Conservation (phyloP, 306 rosid species). For the Sesbania bispinosa region DNA sequence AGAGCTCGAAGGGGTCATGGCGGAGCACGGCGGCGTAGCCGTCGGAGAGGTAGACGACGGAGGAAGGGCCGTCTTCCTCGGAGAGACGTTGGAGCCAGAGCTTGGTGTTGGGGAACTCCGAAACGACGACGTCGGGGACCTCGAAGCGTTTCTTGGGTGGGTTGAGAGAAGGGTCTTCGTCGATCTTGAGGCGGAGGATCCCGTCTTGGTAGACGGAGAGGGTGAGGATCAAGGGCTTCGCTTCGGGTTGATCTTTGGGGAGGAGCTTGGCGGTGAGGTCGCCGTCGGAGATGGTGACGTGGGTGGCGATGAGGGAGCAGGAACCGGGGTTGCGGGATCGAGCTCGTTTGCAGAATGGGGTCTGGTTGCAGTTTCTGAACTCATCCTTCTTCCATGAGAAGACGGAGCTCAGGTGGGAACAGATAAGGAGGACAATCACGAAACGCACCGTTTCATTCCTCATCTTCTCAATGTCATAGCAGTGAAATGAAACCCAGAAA, state of each 20-base stretch:
- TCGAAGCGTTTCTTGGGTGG: conserved; percentile 71
- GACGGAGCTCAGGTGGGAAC: conserved; percentile 41
- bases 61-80: conserved; percentile 42
- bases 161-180: conserved; percentile 58
- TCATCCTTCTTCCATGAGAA: conserved; percentile 87
- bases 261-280: conserved; percentile 71
- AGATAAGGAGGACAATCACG: conserved; percentile 40
- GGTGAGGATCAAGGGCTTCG: conserved; percentile 65
- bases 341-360: conserved; percentile 94
- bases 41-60: conserved; percentile 61
- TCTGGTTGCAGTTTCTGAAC: conserved; percentile 82
- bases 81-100: conserved; percentile 66
- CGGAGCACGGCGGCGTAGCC: conserved; percentile 72
- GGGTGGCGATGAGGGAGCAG: conserved; percentile 53
- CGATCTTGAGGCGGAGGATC: conserved; percentile 74
- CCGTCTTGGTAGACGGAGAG: conserved; percentile 65
- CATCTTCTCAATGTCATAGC: conserved; percentile 33
- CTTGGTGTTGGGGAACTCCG: conserved; percentile 49
- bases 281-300: conserved; percentile 58
- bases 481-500: neutral
- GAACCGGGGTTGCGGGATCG: conserved; percentile 61
- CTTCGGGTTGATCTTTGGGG: conserved; percentile 23
- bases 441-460: conserved; percentile 37
- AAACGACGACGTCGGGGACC: conserved; percentile 72
- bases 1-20: conserved; percentile 88